Evolutionary conservation across 495 filamentous ascomycete species (phyloP).

Genomic region (Cenococcum geophilum): DNA sequence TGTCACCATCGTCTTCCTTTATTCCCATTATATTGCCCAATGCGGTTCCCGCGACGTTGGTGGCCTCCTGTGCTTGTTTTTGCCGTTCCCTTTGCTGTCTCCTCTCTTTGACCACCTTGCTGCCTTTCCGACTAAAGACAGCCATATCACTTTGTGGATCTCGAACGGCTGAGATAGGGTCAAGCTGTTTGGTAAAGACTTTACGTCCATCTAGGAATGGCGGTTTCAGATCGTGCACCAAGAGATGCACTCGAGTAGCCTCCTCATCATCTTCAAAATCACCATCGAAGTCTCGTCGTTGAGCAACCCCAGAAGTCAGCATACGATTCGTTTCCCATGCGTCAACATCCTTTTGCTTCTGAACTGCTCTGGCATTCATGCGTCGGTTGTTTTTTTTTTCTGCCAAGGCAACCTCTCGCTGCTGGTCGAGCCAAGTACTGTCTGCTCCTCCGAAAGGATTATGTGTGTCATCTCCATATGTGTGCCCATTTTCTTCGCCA

Average conservation of each 20-base stretch:
- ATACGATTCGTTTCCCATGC: constrained; percentile 99
- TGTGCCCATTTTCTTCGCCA: constrained; percentile 69
- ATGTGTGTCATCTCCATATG: constrained; percentile 70
- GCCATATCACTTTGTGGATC: constrained; percentile 99
- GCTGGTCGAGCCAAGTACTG: constrained; percentile 61
- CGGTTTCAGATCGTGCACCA: constrained; percentile 90
- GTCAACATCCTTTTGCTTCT: constrained; percentile 90
- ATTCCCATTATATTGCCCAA: constrained; percentile 92
- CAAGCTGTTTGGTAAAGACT: constrained; percentile 95
- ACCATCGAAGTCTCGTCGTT: constrained; percentile 69
- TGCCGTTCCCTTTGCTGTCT: constrained; percentile 89
- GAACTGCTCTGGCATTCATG: constrained; percentile 63
- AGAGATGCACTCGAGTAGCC: constrained; percentile 78
- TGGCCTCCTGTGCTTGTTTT: constrained; percentile 92
- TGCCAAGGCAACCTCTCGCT: constrained; percentile 61
- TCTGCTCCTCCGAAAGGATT: constrained; percentile 64
- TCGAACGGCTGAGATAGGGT: constrained; percentile 85
- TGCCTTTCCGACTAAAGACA: constrained; percentile 93
- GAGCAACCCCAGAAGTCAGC: constrained; percentile 93
- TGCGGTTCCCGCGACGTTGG: constrained; percentile 85
- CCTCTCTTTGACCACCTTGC: constrained; percentile 83
- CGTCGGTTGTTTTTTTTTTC: constrained; percentile 68
- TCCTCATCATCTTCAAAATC: constrained; percentile 92
- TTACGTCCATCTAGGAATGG: constrained; percentile 93
- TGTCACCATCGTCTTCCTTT: constrained; percentile 91